Evolutionary conservation across 2,329 filamentous ascomycete genomes (phyloP), one percentile per base, ranked within the genome.

Genomic region (Alternaria longipes): DNA sequence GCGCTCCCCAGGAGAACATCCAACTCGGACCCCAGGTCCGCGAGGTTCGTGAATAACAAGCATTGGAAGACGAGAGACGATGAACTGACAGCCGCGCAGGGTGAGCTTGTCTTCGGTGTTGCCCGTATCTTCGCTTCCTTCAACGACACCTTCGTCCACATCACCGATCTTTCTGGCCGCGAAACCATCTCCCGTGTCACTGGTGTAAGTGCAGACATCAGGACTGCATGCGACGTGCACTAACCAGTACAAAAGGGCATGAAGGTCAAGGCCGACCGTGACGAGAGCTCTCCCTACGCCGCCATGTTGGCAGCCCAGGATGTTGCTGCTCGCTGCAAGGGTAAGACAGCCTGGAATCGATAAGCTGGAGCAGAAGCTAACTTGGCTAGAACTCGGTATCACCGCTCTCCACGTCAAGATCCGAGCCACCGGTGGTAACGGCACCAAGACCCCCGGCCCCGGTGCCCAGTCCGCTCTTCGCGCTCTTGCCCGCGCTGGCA

Each of bases 321-420:
- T 83, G 78, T 80, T 68, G 95, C 95, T 79, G 86, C 88, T 82
- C 93, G 95, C 85, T 95, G 92, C 86, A 91, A 91, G 84, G 58
- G 58, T 60, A 32, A 60, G 58, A 53, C 8, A 18, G 18, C 24
- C 9, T 32, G 32, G 11, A 16, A 36, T 49, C 6, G 8, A 36
- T 9, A 24, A 38, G 20, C 12, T 28, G 28, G 28, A 22, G 22
- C 8, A 36, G 12, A 4, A 26, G 36, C 54, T 60, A 51, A 60
- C 47, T 22, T n/a, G 7, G 32, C 34, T 34, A 60, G 89, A 92
- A 80, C 84, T 94, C 76, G 89, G 89, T 74, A 94, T 95, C 81
- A 97, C 93, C 82, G 94, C 95, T 81, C 92, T 99, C 71, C 96
- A 99, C 90, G 96, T 99, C 89, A 99, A 99, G 93, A 99, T 99